Conservation (phyloP, 2,329 filamentous ascomycete genomes). For the Myriosclerotinia duriaeana region DNA sequence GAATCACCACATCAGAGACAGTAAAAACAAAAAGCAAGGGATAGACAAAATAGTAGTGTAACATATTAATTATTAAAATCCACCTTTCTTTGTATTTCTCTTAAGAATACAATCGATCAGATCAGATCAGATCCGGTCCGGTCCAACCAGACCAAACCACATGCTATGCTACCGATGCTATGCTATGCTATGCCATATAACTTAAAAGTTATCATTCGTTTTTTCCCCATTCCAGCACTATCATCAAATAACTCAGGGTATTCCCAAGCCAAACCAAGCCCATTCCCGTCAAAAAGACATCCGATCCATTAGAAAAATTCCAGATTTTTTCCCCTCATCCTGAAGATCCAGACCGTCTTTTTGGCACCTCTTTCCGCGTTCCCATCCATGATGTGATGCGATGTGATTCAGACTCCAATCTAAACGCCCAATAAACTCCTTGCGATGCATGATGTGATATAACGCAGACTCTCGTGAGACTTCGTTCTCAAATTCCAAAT, state of each 20-base stretch:
- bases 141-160: constrained; percentile 8
- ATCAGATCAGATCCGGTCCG: background rate
- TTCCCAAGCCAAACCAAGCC: constrained; percentile 7
- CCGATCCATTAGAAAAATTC: constrained; percentile 17
- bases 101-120: constrained; percentile 2
- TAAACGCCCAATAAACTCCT: constrained; percentile 23
- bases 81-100: constrained; percentile 17
- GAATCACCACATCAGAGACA: too few relatives aligned
- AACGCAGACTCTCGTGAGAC: background rate
- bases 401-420: constrained; percentile 11
- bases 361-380: constrained; percentile 13
- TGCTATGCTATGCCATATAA: constrained; percentile 16
- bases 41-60: constrained; percentile 1
- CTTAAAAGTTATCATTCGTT: constrained; percentile 8
- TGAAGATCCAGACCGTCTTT: constrained; percentile 11
- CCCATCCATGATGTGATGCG: constrained; percentile 9
- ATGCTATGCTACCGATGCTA: constrained; percentile 20
- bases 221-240: too few relatives aligned
- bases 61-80: constrained; percentile 23
- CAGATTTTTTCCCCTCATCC: constrained; percentile 21
- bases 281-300: constrained; percentile 20
- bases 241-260: constrained; percentile 13
- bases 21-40: background rate
- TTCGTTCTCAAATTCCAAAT: background rate
- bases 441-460: constrained; percentile 17